These are phyloP conservation scores for Kondoa malvinella DNA, from an alignment of 768 basidiomycete genomes.

Conservation along the genomic window DNA sequence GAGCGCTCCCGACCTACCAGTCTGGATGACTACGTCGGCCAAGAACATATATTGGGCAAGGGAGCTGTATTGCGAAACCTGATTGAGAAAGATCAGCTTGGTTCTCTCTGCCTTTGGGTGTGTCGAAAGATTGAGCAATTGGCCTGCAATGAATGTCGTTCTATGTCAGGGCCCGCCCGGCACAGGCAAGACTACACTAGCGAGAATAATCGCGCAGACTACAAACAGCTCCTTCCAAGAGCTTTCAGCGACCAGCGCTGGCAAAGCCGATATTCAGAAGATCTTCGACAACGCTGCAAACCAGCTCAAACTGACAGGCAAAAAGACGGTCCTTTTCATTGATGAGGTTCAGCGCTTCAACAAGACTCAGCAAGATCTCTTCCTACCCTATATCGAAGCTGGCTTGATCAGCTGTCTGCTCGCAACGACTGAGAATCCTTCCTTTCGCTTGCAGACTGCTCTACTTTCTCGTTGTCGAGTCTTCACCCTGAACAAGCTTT, in stretches of 20 bases:
- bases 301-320: slow-evolving; percentile 47
- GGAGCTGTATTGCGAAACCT: slow-evolving; percentile 44
- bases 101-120: slow-evolving; percentile 36
- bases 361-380: slow-evolving; percentile 46
- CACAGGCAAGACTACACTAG: slow-evolving; percentile 12
- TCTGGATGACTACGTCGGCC: slow-evolving; percentile 56
- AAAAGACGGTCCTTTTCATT: slow-evolving; percentile 56
- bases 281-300: slow-evolving; percentile 61
- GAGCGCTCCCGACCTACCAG: slow-evolving; percentile 52
- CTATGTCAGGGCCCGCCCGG: slow-evolving; percentile 58
- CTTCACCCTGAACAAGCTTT: slow-evolving; percentile 52
- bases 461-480: slow-evolving; percentile 39
- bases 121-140: slow-evolving; percentile 28
- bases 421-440: slow-evolving; percentile 78
- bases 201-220: slow-evolving; percentile 47
- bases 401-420: slow-evolving; percentile 48
- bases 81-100: slow-evolving; percentile 39
- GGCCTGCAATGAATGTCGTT: slow-evolving; percentile 5
- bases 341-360: slow-evolving; percentile 70
- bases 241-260: slow-evolving; percentile 25
- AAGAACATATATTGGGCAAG: slow-evolving; percentile 45
- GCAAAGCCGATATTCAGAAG: slow-evolving; percentile 51
- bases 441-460: slow-evolving; percentile 38
- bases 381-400: slow-evolving; percentile 63
- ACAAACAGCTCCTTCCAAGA: slow-evolving; percentile 53